Conservation (phyloP, 208 protist species). For the Leishmania aethiopica region DNA sequence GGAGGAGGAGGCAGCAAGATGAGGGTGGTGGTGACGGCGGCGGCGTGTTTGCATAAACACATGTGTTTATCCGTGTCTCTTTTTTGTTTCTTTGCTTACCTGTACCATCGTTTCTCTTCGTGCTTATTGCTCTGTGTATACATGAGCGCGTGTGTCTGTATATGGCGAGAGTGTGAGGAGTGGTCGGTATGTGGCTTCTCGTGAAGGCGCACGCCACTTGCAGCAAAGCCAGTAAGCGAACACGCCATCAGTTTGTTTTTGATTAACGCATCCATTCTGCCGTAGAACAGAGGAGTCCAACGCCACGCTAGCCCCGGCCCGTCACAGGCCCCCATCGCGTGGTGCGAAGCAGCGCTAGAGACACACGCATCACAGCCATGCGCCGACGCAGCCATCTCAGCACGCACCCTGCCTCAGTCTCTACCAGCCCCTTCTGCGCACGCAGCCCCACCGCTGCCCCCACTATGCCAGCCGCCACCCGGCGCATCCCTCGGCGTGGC, state of each 20-base stretch:
- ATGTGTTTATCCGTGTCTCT: neutral
- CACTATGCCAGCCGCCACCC: neutral
- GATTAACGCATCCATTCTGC: neutral
- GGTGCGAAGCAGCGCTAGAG: neutral
- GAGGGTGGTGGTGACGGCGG: neutral
- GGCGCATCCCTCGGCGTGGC: neutral
- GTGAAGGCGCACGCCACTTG: neutral
- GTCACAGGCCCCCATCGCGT: neutral
- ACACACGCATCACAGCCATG: neutral
- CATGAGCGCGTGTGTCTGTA: neutral
- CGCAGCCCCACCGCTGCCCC: neutral
- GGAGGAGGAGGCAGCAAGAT: neutral
- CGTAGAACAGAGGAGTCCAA: neutral
- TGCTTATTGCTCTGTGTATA: neutral
- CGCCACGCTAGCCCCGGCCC: neutral
- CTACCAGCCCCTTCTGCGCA: neutral
- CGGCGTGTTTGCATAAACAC: neutral
- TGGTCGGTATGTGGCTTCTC: neutral
- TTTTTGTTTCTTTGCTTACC: neutral
- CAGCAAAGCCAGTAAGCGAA: neutral
- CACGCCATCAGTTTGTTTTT: neutral
- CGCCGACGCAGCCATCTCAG: neutral
- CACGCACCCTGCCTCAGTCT: neutral
- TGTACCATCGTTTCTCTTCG: neutral
- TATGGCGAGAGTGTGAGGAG: neutral